Evolutionary conservation across 805 yeast genomes (phyloP), one percentile per base, ranked within the genome.

Genomic region (Cephaloascus albidus): DNA sequence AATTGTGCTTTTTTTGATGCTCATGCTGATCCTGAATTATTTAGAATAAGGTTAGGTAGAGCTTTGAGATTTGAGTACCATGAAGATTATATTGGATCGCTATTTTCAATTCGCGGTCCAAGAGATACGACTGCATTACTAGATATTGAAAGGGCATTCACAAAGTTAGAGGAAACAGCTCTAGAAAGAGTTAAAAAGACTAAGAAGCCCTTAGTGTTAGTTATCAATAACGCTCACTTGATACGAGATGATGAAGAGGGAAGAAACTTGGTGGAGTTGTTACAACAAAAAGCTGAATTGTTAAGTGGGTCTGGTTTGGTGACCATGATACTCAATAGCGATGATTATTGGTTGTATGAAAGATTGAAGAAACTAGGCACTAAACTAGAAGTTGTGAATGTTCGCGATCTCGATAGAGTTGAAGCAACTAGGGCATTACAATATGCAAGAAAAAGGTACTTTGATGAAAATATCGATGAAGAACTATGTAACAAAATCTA

Each of bases 321-420:
- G 16, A 78, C 82, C 6, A 16, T 34, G 18, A 32, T 32, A 6
- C 84, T 85, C 64, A 82, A 82, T 49, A 75, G 85, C 44, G 94
- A 85, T 55, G 95, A 85, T 50, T 85, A 85, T 57, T 85, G 95
- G 95, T 71, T 85, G 1, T 85, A 83, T 54, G 93, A 85, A 48
- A 74, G 87, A 40, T 62, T 85, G 45, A 81, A 81, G 49, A 70
- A 70, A 40, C 61, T 81, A 16, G 85, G 88, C 0, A 85, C 95
- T 0, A 67, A 90, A 27, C 57, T 85, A 35, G 93, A 85, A 39
- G 77, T 84, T 18, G 62, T 85, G 39, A 78, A 81, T 43, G 81
- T 85, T 30, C 65, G 76, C 37, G 85, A 85, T 51, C 70, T 85
- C 42, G 61, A 63, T 31, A 60, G 85, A 16, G 35, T 38, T 0